Evolutionary conservation across 495 filamentous ascomycete species (phyloP), one percentile per base, ranked within the genome.

Genomic region (Aspergillus homomorphus): DNA sequence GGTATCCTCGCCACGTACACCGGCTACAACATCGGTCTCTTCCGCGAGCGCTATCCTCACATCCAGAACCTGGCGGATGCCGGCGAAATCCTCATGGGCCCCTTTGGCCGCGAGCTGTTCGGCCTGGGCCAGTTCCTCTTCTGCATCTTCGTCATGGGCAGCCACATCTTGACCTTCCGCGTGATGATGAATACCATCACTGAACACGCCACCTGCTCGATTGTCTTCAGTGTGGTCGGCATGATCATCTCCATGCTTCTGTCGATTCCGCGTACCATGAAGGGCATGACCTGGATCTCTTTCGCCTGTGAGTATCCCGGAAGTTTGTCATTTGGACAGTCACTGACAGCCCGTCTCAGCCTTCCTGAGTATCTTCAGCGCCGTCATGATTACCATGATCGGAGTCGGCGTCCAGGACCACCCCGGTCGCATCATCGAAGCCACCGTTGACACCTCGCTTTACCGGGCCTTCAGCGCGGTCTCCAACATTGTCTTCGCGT

Each of bases 1-100:
- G 89, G 89, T 38, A 59, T 88, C 10, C 60, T 89, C 9, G 85
- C 89, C 48, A 86, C 85, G 43, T 93, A 92, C 70, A 89, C 87
- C 28, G 87, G 87, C 62, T 89, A 86, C 60, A 81, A 89, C 51
- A 81, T 92, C 58, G 88, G 85, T 22, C 86, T 89, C 64, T 84
- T 51, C 24, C 22, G 89, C 65, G 57, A 86, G 43, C 78, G 77
- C 24, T 84, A 84, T 63, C 89, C 70, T 30, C 48, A 51, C 22
- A 51, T 51, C 23, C 48, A 51, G 48, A 51, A 51, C 48, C 48
- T 51, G 22, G 48, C 48, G 5, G 48, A 51, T 51, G 48, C 48
- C 23, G 48, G 48, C 22, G 48, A 51, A 18, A 51, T 51, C 48
- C 48, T 51, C 0, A 10, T 51, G 48, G 48, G 48, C 24, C 48